phyloP scores from a whole-genome alignment of 345 rosid genomes.

The Laguncularia racemosa region DNA sequence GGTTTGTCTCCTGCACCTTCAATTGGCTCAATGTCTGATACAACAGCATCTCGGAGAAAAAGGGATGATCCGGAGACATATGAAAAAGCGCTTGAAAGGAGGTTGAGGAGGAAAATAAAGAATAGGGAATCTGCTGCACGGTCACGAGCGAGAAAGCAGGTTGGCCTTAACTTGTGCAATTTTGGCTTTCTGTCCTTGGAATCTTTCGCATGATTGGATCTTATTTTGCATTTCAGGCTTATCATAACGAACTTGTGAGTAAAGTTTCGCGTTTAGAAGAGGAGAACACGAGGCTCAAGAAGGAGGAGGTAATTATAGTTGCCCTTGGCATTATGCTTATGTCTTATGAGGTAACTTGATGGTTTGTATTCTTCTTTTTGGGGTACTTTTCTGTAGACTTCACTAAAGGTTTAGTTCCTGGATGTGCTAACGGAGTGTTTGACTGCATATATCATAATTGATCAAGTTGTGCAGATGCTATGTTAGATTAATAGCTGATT shows the following conservation, averaged over 20 bases:
- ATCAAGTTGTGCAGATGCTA: too few species aligned
- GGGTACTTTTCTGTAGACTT: neutral
- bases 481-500: too few species aligned
- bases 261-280: slow-evolving; percentile 48
- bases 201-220: neutral
- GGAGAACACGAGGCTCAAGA: slow-evolving; percentile 42
- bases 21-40: slow-evolving; percentile 22
- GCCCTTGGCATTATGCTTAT: neutral
- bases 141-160: slow-evolving; percentile 63
- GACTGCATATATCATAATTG: too few species aligned
- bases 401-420: too few species aligned
- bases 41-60: slow-evolving; percentile 21
- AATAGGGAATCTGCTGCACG: slow-evolving; percentile 73
- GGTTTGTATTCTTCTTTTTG: neutral
- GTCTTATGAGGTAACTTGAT: neutral
- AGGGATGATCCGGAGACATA: slow-evolving; percentile 25
- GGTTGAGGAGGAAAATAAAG: slow-evolving; percentile 60
- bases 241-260: slow-evolving; percentile 49
- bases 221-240: slow-evolving; percentile 29
- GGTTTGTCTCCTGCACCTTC: slow-evolving; percentile 34
- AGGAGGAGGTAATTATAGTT: slow-evolving; percentile 38
- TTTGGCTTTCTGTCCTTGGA: neutral
- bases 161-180: neutral
- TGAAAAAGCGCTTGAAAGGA: slow-evolving; percentile 46
- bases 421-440: too few species aligned